phyloP scores from a whole-genome alignment of 2,329 filamentous ascomycete species.

The Trichoderma gracile region DNA sequence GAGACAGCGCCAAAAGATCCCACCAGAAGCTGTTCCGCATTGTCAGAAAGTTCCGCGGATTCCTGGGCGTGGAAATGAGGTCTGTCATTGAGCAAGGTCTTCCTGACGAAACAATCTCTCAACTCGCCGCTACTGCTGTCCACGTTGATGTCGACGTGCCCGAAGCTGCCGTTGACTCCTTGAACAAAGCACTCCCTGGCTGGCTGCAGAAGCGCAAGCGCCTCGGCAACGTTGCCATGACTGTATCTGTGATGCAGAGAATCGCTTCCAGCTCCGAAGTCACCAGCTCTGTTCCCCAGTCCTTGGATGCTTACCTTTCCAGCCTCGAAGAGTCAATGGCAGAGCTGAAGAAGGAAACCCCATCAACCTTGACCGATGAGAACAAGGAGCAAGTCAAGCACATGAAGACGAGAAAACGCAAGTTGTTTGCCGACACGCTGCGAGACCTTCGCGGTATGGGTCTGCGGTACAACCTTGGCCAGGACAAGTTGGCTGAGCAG shows the following conservation, averaged over 20 bases:
- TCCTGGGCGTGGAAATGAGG: slow-evolving; percentile 76
- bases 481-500: slow-evolving; percentile 72
- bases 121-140: slow-evolving; percentile 11
- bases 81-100: slow-evolving; percentile 61
- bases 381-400: slow-evolving; percentile 84
- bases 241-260: slow-evolving; percentile 72
- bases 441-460: slow-evolving; percentile 86
- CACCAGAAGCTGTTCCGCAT: slow-evolving; percentile 91
- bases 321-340: slow-evolving; percentile 67
- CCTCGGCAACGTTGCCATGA: slow-evolving; percentile 68
- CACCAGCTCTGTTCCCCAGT: slow-evolving; percentile 56
- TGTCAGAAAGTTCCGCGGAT: slow-evolving; percentile 81
- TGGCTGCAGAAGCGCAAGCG: slow-evolving; percentile 58
- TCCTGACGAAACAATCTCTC: slow-evolving; percentile 48
- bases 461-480: slow-evolving; percentile 77
- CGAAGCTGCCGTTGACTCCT: slow-evolving; percentile 27
- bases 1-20: slow-evolving; percentile 85
- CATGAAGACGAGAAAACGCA: slow-evolving; percentile 85
- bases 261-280: slow-evolving; percentile 56
- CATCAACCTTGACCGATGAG: slow-evolving; percentile 76
- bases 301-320: slow-evolving; percentile 67
- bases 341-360: slow-evolving; percentile 81
- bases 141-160: slow-evolving; percentile 24
- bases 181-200: slow-evolving; percentile 37
- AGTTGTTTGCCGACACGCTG: slow-evolving; percentile 84